Conservation (phyloP, 2,329 filamentous ascomycete genomes). For the Trichoderma lentiforme region DNA sequence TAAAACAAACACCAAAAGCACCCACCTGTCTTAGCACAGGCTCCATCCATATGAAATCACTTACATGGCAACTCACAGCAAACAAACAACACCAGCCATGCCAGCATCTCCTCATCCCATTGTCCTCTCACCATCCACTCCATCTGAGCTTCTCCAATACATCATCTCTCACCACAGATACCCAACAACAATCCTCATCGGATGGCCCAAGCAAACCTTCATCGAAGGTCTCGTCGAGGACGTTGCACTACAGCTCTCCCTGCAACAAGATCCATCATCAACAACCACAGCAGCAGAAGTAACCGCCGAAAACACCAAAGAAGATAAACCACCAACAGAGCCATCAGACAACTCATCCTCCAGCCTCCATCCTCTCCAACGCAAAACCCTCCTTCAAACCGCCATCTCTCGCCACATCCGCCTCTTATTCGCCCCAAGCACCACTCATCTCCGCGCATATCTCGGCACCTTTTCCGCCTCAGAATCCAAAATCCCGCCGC, state of each 20-base stretch:
- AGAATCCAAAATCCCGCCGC: conserved; percentile 34
- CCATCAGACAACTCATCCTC: background rate
- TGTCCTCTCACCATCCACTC: conserved; percentile 52
- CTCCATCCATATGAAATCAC: background rate
- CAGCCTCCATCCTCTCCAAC: conserved; percentile 44
- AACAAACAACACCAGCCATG: background rate
- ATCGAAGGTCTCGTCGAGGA: conserved; percentile 55
- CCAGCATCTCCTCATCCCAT: conserved; percentile 29
- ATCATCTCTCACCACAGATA: conserved; percentile 55
- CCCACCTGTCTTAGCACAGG: background rate
- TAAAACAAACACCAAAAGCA: background rate
- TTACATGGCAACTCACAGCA: background rate
- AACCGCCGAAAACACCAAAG: background rate
- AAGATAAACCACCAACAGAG: background rate
- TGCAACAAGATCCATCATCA: background rate
- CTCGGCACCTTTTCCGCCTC: conserved; percentile 54
- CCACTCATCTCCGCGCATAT: conserved; percentile 74
- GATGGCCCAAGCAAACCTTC: conserved; percentile 63
- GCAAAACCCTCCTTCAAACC: conserved; percentile 65
- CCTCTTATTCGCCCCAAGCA: conserved; percentile 69
- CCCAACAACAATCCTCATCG: conserved; percentile 68
- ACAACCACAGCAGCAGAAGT: background rate
- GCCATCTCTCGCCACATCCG: conserved; percentile 66
- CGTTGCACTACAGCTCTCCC: conserved; percentile 31
- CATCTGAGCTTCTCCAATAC: conserved; percentile 61